Base-by-base conservation (phyloP, 768 basidiomycete genomes). In the Suillus ampliporus region DNA sequence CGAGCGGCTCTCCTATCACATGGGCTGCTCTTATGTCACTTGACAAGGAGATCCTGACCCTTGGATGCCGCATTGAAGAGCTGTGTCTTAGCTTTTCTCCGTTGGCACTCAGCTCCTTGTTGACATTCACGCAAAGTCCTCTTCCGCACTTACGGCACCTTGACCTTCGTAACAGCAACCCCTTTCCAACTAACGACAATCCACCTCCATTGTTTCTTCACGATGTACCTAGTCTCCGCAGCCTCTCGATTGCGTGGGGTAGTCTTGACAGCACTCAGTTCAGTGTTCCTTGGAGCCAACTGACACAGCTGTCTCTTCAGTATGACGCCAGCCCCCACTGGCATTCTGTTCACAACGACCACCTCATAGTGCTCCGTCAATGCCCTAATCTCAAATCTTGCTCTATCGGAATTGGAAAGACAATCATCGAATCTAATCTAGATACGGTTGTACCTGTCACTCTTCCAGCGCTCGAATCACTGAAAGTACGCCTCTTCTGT, bases 291-390 rank as follows among this genome's bases (percentile, higher is more conserved):
- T 74, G 75, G 73, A 56, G 46, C 1, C 75, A 76, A 60, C 64
- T 74, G 43, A 68, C 67, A 34, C 58, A 71, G 51, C 65, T 74
- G 2, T 68, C 65, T 40, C 75, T 74, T 44, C 67, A 73, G 23
- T 66, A 74, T 21, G 63, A 74, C 35, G 75, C 73, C 2, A 67
- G 65, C 65, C 35, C 73, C 1, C 70, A 65, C 60, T 74, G 75
- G 75, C 73, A 69, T 26, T 65, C 71, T 3, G 65, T 68, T 9
- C 73, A 74, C 19, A 73, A 64, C 50, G 69, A 76, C 40, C 73
- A 76, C 34, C 68, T 74, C 2, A 51, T 53, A 54, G 60, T 53
- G 50, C 71, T 74, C 43, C 54, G 68, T 23, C 41, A 43, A 52
- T 74, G 75, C 60, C 63, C 68, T 58, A 75, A 73, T 56, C 61